Percentiles rank a stretch among this genome's conserved stretches.
phyloP scores from a whole-genome alignment of 2,329 filamentous ascomycete species.

The Trichoderma cornu-damae region DNA sequence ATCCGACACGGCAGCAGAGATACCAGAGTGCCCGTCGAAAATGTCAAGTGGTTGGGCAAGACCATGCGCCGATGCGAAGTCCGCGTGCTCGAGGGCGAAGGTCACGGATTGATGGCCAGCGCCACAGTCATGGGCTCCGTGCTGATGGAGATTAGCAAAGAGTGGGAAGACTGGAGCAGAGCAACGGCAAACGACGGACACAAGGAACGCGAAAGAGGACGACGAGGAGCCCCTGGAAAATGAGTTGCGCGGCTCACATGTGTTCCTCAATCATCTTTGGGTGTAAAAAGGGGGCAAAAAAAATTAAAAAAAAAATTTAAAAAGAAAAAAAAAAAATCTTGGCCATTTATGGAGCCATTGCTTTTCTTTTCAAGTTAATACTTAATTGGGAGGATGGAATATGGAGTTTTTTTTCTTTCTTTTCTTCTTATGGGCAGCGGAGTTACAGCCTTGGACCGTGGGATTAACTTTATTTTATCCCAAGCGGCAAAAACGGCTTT shows the following conservation, averaged over 20 bases:
- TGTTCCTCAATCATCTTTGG: background rate
- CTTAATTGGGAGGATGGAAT: background rate
- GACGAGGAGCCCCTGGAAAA: constrained; percentile 26
- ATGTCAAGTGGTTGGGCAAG: constrained; percentile 90
- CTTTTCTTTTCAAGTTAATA: background rate
- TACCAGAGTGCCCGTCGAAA: constrained; percentile 87
- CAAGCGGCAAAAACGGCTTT: background rate
- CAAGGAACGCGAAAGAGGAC: constrained; percentile 32
- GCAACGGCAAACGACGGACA: constrained; percentile 44
- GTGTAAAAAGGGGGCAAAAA: no score
- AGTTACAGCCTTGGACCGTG: background rate
- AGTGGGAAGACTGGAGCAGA: constrained; percentile 85
- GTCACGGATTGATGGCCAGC: constrained; percentile 93
- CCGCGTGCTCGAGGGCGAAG: constrained; percentile 81
- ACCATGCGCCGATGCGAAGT: constrained; percentile 93
- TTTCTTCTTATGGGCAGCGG: background rate
- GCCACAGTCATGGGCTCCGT: constrained; percentile 89
- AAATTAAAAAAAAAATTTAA: no score
- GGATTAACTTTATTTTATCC: background rate
- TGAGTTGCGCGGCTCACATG: constrained; percentile 2
- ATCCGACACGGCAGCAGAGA: constrained; percentile 93
- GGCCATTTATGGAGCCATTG: background rate
- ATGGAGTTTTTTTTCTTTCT: background rate
- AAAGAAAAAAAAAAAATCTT: background rate
- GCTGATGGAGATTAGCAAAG: constrained; percentile 87